phyloP scores from a whole-genome alignment of 139 green algal species.

The Tetradesmus obliquus region DNA sequence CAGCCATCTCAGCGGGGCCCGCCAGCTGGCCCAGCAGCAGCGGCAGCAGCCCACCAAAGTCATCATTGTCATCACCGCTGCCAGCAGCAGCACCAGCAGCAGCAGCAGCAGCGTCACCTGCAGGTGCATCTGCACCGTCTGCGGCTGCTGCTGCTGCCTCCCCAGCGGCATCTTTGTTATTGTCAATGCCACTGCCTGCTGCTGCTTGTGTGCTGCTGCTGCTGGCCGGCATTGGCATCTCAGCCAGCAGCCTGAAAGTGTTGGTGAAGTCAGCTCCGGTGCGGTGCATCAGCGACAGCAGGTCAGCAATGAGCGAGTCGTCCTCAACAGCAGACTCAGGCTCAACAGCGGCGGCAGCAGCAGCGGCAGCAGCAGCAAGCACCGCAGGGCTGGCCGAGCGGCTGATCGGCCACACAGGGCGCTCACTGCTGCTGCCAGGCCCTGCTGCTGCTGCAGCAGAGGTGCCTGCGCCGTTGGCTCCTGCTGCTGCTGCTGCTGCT shows the following conservation, averaged over 20 bases:
- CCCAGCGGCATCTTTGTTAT: not conserved
- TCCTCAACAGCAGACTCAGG: constrained; percentile 40
- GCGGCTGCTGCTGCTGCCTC: constrained; percentile 6
- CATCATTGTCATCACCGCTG: not conserved
- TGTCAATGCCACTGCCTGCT: not conserved
- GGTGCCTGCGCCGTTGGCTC: not conserved
- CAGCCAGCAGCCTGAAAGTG: constrained; percentile 54
- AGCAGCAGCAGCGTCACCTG: not conserved
- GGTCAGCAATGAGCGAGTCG: constrained; percentile 49
- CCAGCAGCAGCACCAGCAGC: not conserved
- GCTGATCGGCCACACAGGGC: constrained; percentile 22
- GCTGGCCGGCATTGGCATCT: constrained; percentile 31
- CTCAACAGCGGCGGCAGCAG: not conserved
- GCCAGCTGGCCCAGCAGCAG: constrained; percentile 26
- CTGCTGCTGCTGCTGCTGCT: constrained; percentile 41
- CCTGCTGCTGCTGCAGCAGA: constrained; percentile 3
- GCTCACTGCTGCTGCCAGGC: constrained; percentile 17
- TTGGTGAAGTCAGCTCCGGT: constrained; percentile 66
- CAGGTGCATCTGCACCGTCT: not conserved
- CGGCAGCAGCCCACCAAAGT: constrained; percentile 36
- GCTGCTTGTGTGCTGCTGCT: constrained; percentile 28
- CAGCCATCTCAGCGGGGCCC: constrained; percentile 39
- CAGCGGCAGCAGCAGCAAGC: constrained; percentile 29
- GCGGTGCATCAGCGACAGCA: constrained; percentile 65
- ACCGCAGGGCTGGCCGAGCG: constrained; percentile 19